Evolutionary conservation across 805 yeast genomes (phyloP), one percentile per base, ranked within the genome.

Genomic region (Babjeviella inositovora): DNA sequence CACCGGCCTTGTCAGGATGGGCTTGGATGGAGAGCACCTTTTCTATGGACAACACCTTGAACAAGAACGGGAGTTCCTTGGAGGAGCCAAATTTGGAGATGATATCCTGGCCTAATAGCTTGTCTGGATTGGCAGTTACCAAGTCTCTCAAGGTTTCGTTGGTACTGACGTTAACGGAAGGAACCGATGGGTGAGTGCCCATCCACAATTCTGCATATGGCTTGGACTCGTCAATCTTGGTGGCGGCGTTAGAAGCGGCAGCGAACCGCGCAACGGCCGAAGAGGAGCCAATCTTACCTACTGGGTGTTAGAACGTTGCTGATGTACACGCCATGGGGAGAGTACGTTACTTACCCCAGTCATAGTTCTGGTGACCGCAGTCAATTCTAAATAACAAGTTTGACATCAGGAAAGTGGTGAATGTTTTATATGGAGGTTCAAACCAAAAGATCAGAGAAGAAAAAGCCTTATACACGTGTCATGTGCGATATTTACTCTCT

Each of bases 171-270:
- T 66, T 62, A 22, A 50, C 50, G 11, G 94, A 75, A 14, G 97
- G 95, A 8, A 77, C 84, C 21, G 77, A 77, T 25, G 93, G 87
- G 45, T 90, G 98, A 13, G 97, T 84, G 18, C 98, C 98, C 98
- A 90, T 90, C 98, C 98, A 90, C 35, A 90, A 59, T 49, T 90
- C 98, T 10, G 98, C 98, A 43, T 90, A 90, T 7, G 98, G 97
- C 41, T 71, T 68, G 18, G 58, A 25, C 38, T 75, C 85, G 33
- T 77, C 81, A 26, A 84, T 63, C 11, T 40, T 41, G 8, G 35
- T 20, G 7, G 44, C 34, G 3, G 80, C 64, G 47, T 77, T 72
- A 20, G 92, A 70, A 23, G 59, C 56, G 18, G 72, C 59, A 20
- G 93, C 92, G 44, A 70, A 87, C 43, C 63, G 73, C 4, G 98